Conservation (phyloP, 73 alveolate species). For the Tetrahymena elliotti region DNA sequence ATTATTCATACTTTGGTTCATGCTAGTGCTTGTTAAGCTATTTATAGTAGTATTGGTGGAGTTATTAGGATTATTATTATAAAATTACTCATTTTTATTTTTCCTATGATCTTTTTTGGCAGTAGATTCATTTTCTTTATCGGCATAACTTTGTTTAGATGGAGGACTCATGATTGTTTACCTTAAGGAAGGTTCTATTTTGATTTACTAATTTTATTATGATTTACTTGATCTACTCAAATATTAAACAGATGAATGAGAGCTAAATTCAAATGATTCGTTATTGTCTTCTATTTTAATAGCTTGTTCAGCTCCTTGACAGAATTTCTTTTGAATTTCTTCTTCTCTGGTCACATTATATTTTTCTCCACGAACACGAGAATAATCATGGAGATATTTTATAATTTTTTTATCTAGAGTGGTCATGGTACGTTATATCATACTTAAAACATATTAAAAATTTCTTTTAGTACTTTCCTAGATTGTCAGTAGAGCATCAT, state of each 20-base stretch:
- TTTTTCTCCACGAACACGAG: neutral
- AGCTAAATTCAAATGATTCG: neutral
- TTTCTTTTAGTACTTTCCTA: neutral
- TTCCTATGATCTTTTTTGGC: neutral
- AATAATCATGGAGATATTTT: neutral
- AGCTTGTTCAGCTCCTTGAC: neutral
- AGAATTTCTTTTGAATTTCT: neutral
- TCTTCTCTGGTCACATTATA: neutral
- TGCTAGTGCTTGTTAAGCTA: neutral
- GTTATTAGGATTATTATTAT: neutral
- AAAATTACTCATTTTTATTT: neutral
- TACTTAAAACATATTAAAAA: neutral
- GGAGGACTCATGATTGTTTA: neutral
- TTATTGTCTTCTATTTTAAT: neutral
- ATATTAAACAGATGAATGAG: neutral
- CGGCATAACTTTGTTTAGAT: neutral
- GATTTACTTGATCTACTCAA: neutral
- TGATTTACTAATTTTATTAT: neutral
- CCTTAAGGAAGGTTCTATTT: neutral
- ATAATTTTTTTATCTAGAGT: neutral
- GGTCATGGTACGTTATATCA: neutral
- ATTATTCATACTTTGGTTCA: neutral
- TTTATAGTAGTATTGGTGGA: neutral
- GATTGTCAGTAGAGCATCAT: neutral
- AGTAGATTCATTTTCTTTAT: neutral